A percentile compares a stretch with the other conserved stretches of the same genome.
Evolutionary conservation across 495 filamentous ascomycete species (phyloP).

Genomic region (Penicillium goetzii): DNA sequence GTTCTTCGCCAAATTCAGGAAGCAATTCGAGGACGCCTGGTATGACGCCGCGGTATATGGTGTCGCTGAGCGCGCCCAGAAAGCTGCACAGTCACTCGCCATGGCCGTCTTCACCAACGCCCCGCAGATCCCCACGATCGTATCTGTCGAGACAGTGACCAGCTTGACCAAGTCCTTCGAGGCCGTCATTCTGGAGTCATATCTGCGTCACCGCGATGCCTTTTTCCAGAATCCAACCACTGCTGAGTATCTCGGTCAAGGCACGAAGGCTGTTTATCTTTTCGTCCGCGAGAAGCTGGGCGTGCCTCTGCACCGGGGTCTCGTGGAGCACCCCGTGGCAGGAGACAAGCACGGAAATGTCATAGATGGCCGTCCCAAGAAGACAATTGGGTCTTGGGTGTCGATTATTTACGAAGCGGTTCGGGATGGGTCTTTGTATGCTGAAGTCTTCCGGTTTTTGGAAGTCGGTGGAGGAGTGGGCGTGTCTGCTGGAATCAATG

Average conservation of each 20-base stretch:
- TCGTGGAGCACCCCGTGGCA: constrained; percentile 28
- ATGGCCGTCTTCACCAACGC: neutral
- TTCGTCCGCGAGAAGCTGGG: constrained; percentile 21
- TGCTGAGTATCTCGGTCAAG: neutral
- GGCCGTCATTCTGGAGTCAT: neutral
- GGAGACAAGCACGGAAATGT: neutral
- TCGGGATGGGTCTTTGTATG: constrained; percentile 10
- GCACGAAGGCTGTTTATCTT: constrained; percentile 18
- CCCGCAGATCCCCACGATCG: neutral
- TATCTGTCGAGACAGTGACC: neutral
- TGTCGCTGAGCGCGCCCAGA: neutral
- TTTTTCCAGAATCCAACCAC: neutral
- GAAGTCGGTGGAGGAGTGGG: neutral
- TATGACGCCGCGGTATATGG: neutral
- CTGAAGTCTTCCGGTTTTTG: neutral
- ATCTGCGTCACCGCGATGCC: neutral
- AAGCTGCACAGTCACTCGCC: neutral
- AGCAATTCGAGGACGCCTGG: neutral
- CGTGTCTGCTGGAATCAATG: neutral
- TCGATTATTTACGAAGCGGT: constrained; percentile 26
- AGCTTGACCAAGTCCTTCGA: neutral
- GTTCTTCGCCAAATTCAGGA: neutral
- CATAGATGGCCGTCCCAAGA: constrained; percentile 14
- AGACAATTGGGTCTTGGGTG: constrained; percentile 30
- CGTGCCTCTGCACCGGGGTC: constrained; percentile 26